Conservation (phyloP, 1,139 yeast genomes). For the Saccharomyces pastorianus region DNA sequence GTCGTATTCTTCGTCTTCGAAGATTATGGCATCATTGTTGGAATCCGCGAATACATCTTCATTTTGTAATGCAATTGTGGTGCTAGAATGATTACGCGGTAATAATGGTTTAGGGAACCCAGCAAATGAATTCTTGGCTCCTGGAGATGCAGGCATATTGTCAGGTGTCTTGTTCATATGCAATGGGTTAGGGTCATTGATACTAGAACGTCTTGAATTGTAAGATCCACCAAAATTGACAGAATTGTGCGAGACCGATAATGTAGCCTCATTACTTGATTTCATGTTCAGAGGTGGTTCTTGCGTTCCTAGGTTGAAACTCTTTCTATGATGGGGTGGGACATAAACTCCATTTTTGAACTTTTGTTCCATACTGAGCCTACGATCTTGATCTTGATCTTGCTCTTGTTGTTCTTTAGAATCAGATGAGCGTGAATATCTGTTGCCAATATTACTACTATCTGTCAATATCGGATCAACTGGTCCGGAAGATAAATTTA, state of each 20-base stretch:
- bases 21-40: slow-evolving; percentile 25
- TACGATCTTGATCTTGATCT: slow-evolving; percentile 3
- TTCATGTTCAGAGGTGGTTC: slow-evolving; percentile 6
- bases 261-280: slow-evolving; percentile 19
- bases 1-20: slow-evolving; percentile 28
- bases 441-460: neutral
- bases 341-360: slow-evolving; percentile 33
- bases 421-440: neutral
- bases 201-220: slow-evolving; percentile 8
- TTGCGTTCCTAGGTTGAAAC: slow-evolving; percentile 8
- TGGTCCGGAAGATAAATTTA: slow-evolving; percentile 1
- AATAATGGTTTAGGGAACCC: slow-evolving; percentile 8
- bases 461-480: neutral
- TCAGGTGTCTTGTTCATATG: neutral
- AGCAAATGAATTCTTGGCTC: neutral
- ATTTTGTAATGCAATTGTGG: slow-evolving; percentile 25
- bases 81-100: slow-evolving; percentile 17
- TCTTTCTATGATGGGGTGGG: slow-evolving; percentile 45
- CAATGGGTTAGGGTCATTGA: slow-evolving; percentile 1
- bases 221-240: slow-evolving; percentile 12
- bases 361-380: slow-evolving; percentile 21
- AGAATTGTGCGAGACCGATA: slow-evolving; percentile 20
- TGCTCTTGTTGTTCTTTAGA: neutral
- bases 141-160: neutral
- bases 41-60: slow-evolving; percentile 26